phyloP scores from a whole-genome alignment of 176 grass and related monocot genomes.

The Aegilops bicornis region DNA sequence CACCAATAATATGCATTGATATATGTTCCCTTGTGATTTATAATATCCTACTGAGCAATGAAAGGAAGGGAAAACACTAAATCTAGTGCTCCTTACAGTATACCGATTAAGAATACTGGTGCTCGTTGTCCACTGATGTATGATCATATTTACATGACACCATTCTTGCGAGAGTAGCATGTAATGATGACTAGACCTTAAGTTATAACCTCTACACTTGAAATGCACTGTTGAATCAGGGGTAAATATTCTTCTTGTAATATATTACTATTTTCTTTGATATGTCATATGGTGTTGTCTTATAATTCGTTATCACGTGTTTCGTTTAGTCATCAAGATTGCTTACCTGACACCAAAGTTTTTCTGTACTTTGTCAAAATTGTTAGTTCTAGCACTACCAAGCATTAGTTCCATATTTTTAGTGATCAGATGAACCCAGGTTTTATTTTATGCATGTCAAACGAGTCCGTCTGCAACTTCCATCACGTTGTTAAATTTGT shows the following conservation, averaged over 20 bases:
- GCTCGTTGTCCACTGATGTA: not conserved
- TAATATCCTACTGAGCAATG: constrained; percentile 4
- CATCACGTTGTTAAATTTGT: not conserved
- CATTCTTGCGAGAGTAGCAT: not conserved
- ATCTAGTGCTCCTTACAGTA: not conserved
- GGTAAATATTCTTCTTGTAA: constrained; percentile 1
- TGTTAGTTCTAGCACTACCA: not conserved
- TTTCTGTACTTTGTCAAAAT: not conserved
- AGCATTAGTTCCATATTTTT: not conserved
- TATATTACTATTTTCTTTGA: not conserved
- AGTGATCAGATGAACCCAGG: constrained; percentile 2
- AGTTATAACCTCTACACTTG: constrained; percentile 9
- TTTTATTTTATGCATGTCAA: constrained; percentile 12
- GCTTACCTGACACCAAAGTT: not conserved
- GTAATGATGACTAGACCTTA: constrained; percentile 13
- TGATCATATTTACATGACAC: not conserved
- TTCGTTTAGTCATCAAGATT: constrained; percentile 10
- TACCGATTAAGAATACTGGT: not conserved
- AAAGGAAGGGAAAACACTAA: constrained; percentile 6
- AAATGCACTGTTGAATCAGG: constrained; percentile 20
- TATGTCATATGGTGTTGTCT: not conserved
- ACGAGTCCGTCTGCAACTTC: not conserved
- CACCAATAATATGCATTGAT: not conserved
- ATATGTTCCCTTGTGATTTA: not conserved
- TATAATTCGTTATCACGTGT: not conserved